These are phyloP conservation scores for Primulina eburnea DNA, from an alignment of 257 asterid species.

Conservation along the genomic window DNA sequence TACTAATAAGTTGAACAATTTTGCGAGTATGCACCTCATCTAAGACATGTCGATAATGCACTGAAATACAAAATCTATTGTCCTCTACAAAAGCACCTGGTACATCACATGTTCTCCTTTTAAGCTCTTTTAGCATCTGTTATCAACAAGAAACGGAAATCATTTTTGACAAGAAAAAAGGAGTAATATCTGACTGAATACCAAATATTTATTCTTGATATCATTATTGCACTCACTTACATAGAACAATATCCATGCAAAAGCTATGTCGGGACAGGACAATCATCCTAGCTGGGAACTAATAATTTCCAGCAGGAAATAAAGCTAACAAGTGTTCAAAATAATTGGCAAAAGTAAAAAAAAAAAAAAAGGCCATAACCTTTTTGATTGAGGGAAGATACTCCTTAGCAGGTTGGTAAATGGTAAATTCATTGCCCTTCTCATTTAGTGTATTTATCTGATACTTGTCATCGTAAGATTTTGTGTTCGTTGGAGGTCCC, in stretches of 20 bases:
- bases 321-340: neutral
- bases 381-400: constrained; percentile 58
- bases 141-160: neutral
- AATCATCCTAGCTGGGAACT: neutral
- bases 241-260: no score
- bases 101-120: constrained; percentile 33
- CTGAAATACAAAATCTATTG: constrained; percentile 76
- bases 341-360: neutral
- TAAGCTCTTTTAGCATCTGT: constrained; percentile 63
- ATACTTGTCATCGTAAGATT: constrained; percentile 45
- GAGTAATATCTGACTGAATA: neutral
- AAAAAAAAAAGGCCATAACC: constrained; percentile 31
- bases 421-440: constrained; percentile 60
- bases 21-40: constrained; percentile 39
- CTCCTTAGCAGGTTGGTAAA: constrained; percentile 83
- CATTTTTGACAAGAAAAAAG: neutral
- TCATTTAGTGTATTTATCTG: constrained; percentile 43
- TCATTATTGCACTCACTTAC: neutral
- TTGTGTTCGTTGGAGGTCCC: constrained; percentile 51
- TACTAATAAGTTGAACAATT: neutral
- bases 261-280: neutral
- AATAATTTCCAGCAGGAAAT: neutral
- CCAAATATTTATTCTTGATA: neutral
- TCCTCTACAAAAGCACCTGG: constrained; percentile 77
- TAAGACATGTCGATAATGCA: constrained; percentile 72